These are phyloP conservation scores for Buddleja alternifolia DNA, from an alignment of 257 asterid species.

Conservation along the genomic window DNA sequence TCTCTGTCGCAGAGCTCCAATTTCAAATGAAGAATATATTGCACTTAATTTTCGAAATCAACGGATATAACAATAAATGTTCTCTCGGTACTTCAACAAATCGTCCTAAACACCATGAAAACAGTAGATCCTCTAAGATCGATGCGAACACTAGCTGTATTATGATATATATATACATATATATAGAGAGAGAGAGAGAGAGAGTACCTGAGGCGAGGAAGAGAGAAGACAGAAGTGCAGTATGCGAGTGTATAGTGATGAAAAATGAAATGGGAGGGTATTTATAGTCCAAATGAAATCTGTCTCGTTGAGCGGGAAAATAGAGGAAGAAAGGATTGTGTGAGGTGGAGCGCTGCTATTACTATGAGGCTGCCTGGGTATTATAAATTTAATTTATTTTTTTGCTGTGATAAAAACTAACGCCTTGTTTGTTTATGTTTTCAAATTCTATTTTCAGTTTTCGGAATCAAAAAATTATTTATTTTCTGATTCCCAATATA, in stretches of 20 bases:
- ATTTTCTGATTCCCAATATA: no score
- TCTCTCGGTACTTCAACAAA: background rate
- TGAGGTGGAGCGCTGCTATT: background rate
- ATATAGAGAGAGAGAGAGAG: constrained; percentile 19
- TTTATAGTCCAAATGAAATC: no score
- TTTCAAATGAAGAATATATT: background rate
- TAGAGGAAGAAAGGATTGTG: background rate
- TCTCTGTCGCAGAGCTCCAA: constrained; percentile 9
- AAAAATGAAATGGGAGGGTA: constrained; percentile 1
- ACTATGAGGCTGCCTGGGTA: background rate
- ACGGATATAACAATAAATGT: background rate
- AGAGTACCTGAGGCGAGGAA: background rate
- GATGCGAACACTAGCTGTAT: background rate
- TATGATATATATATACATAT: no score
- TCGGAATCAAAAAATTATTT: no score
- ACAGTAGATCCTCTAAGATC: constrained; percentile 9
- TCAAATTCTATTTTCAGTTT: no score
- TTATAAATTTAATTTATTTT: no score
- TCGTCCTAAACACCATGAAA: constrained; percentile 9
- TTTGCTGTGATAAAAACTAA: no score
- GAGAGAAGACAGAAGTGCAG: background rate
- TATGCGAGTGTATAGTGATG: background rate
- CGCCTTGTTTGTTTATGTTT: no score
- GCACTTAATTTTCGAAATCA: background rate
- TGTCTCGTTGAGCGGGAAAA: constrained; percentile 14